Evolutionary conservation across 2,329 filamentous ascomycete species (phyloP).

Genomic region (Diaporthe aspalathi): DNA sequence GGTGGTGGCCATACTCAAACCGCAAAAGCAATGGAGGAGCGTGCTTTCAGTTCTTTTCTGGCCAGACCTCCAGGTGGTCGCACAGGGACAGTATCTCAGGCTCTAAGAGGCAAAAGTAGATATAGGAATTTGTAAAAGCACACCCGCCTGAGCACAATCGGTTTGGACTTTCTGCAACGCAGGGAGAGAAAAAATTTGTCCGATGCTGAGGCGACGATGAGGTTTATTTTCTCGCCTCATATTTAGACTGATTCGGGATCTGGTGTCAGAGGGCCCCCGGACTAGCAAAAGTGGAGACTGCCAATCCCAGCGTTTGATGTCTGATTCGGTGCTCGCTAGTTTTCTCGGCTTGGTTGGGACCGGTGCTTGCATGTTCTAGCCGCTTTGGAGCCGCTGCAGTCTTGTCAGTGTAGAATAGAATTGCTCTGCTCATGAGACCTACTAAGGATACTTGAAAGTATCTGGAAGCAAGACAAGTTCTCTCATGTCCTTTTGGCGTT

Average conservation of each 20-base stretch:
- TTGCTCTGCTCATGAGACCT: not conserved
- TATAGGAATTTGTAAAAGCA: not conserved
- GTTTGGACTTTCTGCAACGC: not conserved
- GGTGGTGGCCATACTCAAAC: slow-evolving; percentile 59
- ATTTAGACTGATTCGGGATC: slow-evolving; percentile 7
- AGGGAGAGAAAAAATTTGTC: not conserved
- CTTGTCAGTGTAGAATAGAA: not conserved
- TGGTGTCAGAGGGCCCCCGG: slow-evolving; percentile 5
- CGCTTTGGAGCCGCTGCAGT: not conserved
- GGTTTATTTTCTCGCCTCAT: slow-evolving; percentile 17
- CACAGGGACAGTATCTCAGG: not conserved
- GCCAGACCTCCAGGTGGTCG: slow-evolving; percentile 31
- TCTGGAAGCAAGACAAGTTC: not conserved
- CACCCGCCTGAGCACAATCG: not conserved
- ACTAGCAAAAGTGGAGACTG: slow-evolving; percentile 9
- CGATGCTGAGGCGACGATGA: not conserved
- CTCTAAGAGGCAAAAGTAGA: not conserved
- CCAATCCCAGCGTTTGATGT: slow-evolving; percentile 22
- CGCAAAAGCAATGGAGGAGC: slow-evolving; percentile 63
- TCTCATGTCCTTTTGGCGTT: not conserved
- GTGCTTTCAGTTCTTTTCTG: slow-evolving; percentile 61
- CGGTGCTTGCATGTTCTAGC: not conserved
- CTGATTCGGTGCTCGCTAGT: slow-evolving; percentile 12
- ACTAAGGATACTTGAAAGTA: not conserved
- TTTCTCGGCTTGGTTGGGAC: slow-evolving; percentile 7